Percentiles rank a stretch among this genome's conserved stretches.
phyloP scores from a whole-genome alignment of 2,329 filamentous ascomycete species.

The Aspergillus thermomutatus region DNA sequence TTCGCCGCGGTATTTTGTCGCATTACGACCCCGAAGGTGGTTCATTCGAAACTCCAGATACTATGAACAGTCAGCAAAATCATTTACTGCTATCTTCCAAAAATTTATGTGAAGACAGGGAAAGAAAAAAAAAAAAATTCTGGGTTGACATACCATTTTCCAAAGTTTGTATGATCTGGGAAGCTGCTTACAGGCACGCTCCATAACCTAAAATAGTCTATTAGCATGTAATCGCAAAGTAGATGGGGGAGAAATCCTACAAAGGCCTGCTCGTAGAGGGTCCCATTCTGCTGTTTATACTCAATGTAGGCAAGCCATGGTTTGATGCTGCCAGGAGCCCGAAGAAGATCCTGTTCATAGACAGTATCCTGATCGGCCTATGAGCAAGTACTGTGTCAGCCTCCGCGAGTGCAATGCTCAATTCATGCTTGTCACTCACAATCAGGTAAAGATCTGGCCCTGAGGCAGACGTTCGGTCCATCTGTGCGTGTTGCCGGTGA shows the following conservation, averaged over 20 bases:
- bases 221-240: conserved; percentile 5
- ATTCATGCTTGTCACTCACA: conserved; percentile 28
- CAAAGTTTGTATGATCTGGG: conserved; percentile 97
- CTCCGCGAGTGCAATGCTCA: conserved; percentile 20
- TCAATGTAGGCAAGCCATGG: conserved; percentile 94
- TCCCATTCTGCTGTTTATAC: conserved; percentile 85
- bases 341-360: conserved; percentile 93
- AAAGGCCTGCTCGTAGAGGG: conserved; percentile 77
- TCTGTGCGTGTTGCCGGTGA: conserved; percentile 42
- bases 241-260: conserved; percentile 36
- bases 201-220: conserved; percentile 58
- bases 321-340: conserved; percentile 79
- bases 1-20: conserved; percentile 73
- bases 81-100: conserved; percentile 12
- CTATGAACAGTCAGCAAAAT: conserved; percentile 40
- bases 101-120: conserved; percentile 2
- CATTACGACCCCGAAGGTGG: conserved; percentile 78
- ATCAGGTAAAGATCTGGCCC: conserved; percentile 46
- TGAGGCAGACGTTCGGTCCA: conserved; percentile 40
- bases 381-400: conserved; percentile 35
- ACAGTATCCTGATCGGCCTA: conserved; percentile 84
- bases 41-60: conserved; percentile 83
- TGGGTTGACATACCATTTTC: conserved; percentile 67
- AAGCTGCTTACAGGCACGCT: conserved; percentile 83
- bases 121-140: conserved; percentile 5